Conservation (phyloP, 106 monocot species). For the Allium sativum region DNA sequence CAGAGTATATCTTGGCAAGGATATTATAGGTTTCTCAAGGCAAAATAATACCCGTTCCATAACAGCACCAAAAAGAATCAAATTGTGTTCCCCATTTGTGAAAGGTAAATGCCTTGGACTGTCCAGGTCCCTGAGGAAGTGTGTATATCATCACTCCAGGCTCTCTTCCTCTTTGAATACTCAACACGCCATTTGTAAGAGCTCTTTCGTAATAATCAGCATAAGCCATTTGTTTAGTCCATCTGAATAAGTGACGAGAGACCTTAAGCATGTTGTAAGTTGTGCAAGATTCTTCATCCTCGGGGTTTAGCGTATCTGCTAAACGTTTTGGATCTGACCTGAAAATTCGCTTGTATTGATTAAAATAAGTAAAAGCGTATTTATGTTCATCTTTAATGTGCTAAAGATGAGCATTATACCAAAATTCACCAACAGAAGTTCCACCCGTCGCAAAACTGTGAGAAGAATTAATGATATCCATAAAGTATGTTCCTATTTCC, state of each 20-base stretch:
- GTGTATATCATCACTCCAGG: conserved; percentile 97
- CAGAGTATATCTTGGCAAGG: too few species aligned
- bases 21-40: not conserved
- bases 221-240: conserved; percentile 82
- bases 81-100: conserved; percentile 90
- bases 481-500: conserved; percentile 74
- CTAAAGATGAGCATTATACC: conserved; percentile 26
- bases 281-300: conserved; percentile 89
- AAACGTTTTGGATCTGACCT: conserved; percentile 81
- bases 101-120: conserved; percentile 66
- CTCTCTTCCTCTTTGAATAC: conserved; percentile 88
- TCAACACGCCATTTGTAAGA: conserved; percentile 80
- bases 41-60: conserved; percentile 68
- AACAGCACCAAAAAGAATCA: conserved; percentile 94
- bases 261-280: conserved; percentile 99
- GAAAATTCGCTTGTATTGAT: conserved; percentile 2
- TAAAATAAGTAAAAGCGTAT: not conserved
- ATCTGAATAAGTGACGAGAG: conserved; percentile 82
- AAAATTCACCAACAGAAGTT: conserved; percentile 84
- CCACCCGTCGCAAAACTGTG: conserved; percentile 93
- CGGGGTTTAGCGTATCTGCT: conserved; percentile 58
- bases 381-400: not conserved
- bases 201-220: conserved; percentile 96
- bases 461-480: conserved; percentile 89
- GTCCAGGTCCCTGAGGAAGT: conserved; percentile 76